These are phyloP conservation scores for Allium cepa DNA, from an alignment of 106 monocot species.

Conservation along the genomic window DNA sequence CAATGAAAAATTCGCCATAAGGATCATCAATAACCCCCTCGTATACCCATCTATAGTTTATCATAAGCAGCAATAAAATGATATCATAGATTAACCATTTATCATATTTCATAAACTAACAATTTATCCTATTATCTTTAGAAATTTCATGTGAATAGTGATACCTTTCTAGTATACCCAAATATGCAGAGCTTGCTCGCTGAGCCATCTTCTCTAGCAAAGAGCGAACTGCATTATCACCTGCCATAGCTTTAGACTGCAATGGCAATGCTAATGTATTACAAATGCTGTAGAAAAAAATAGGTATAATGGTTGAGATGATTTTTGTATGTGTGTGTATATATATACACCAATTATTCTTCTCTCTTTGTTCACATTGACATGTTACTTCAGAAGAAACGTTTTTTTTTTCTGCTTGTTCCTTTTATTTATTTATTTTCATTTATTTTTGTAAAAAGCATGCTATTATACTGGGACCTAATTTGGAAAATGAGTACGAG, in stretches of 20 bases:
- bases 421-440: no score
- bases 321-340: no score
- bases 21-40: slow-evolving; percentile 99
- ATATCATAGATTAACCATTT: neutral
- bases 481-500: no score
- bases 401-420: no score
- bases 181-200: slow-evolving; percentile 84
- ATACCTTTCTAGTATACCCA: slow-evolving; percentile 89
- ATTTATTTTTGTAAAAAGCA: no score
- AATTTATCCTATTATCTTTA: neutral
- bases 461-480: no score
- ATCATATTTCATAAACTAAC: neutral
- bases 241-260: slow-evolving; percentile 95
- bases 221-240: slow-evolving; percentile 73
- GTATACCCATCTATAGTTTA: slow-evolving; percentile 76
- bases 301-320: no score
- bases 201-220: slow-evolving; percentile 94
- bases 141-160: neutral
- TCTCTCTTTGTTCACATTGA: no score
- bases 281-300: no score
- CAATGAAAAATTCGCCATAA: slow-evolving; percentile 97
- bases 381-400: no score
- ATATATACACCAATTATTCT: no score
- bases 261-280: neutral
- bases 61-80: neutral